Percentiles rank a stretch among this genome's conserved stretches.
Conservation (phyloP, 148 eudicot species). For the Arbutus unedo region DNA sequence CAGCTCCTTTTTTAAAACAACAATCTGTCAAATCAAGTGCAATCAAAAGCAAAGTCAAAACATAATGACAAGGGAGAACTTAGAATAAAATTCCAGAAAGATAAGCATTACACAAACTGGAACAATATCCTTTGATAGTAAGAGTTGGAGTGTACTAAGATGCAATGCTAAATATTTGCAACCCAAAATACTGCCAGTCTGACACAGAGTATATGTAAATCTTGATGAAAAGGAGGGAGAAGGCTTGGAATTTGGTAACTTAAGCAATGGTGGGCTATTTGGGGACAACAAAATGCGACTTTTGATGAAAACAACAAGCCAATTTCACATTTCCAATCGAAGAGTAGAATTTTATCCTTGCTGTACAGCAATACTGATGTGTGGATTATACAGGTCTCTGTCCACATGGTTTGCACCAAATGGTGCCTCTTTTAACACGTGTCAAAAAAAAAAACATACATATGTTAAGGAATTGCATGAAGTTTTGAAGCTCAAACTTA, state of each 20-base stretch:
- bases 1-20: conserved; percentile 71
- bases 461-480: neutral
- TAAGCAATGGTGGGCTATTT: neutral
- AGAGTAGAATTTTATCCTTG: neutral
- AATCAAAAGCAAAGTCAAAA: conserved; percentile 6
- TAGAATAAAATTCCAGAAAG: conserved; percentile 1
- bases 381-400: neutral
- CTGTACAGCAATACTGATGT: neutral
- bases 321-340: neutral
- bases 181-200: neutral
- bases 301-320: neutral
- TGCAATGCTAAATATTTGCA: neutral
- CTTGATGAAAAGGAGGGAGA: neutral
- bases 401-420: neutral
- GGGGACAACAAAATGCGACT: neutral
- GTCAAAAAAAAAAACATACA: neutral
- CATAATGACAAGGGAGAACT: neutral
- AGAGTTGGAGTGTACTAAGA: neutral
- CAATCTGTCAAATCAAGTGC: conserved; percentile 47
- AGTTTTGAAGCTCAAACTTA: neutral
- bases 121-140: neutral
- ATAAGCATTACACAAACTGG: neutral
- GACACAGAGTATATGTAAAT: neutral
- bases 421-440: neutral
- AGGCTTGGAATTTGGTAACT: neutral